Evolutionary conservation across 148 eudicot species (phyloP).

Genomic region (Fallopia convolvulus): DNA sequence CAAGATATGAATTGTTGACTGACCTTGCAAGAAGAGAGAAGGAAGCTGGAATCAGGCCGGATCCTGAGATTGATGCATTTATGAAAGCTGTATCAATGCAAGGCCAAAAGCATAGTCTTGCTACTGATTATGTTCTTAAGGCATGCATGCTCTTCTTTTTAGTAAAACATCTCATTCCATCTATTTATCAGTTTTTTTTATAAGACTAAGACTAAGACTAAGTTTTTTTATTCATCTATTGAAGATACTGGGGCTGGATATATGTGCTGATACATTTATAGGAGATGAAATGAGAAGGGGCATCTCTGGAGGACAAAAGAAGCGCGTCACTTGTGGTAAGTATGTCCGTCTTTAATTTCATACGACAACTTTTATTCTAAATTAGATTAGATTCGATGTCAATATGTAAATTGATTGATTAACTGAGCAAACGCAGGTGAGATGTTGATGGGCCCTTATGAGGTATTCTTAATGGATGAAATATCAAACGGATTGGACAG

Average conservation of each 20-base stretch:
- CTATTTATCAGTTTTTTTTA: neutral
- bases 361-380: too few species aligned
- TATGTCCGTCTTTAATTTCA: neutral
- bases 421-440: conserved; percentile 39
- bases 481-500: conserved; percentile 80
- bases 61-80: conserved; percentile 67
- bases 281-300: conserved; percentile 89
- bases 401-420: neutral
- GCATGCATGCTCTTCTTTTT: conserved; percentile 10
- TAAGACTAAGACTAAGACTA: conserved; percentile 7
- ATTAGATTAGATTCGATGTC: neutral
- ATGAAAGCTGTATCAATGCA: conserved; percentile 60
- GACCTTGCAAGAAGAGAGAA: conserved; percentile 54
- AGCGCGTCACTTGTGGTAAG: conserved; percentile 83
- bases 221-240: neutral
- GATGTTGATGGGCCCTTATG: conserved; percentile 81
- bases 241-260: conserved; percentile 56
- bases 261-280: conserved; percentile 59
- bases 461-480: conserved; percentile 64
- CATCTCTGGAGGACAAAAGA: conserved; percentile 89
- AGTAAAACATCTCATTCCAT: neutral
- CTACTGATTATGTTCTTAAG: conserved; percentile 76
- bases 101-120: conserved; percentile 53
- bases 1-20: conserved; percentile 45
- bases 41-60: conserved; percentile 61